Conservation (phyloP, 2,329 filamentous ascomycete species). For the Scopulariopsis brevicaulis region DNA sequence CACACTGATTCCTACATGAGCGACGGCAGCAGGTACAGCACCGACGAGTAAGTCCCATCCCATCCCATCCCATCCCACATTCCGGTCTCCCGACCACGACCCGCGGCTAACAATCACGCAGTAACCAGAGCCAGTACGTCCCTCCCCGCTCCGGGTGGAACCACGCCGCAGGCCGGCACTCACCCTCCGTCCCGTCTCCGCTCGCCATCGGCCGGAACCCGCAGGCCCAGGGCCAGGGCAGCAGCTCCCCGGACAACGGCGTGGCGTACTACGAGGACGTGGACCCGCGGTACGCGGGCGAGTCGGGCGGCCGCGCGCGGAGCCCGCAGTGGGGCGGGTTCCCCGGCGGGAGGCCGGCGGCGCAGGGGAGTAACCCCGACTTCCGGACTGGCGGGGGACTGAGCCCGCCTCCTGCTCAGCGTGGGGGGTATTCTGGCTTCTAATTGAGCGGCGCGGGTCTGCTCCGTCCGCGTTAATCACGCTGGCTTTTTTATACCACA, state of each 20-base stretch:
- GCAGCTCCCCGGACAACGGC: background rate
- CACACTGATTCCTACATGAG: slow-evolving; percentile 38
- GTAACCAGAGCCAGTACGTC: slow-evolving; percentile 38
- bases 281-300: slow-evolving; percentile 65
- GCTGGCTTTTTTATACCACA: background rate
- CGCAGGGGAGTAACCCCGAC: background rate
- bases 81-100: slow-evolving; percentile 2
- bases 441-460: background rate
- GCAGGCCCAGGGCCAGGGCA: background rate
- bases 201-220: slow-evolving; percentile 11
- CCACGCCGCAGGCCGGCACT: slow-evolving; percentile 28
- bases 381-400: slow-evolving; percentile 40
- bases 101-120: slow-evolving; percentile 16
- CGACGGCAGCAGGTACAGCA: slow-evolving; percentile 62
- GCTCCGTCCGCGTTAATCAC: background rate
- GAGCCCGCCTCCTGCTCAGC: slow-evolving; percentile 27
- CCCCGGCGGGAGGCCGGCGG: slow-evolving; percentile 18
- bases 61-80: background rate
- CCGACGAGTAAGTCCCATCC: slow-evolving; percentile 56
- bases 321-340: slow-evolving; percentile 11
- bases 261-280: slow-evolving; percentile 81
- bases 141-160: slow-evolving; percentile 48
- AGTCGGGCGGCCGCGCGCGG: slow-evolving; percentile 10
- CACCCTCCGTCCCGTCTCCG: slow-evolving; percentile 33
- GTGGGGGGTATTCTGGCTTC: slow-evolving; percentile 16